These are phyloP conservation scores for Chlamydomonas schloesseri DNA, from an alignment of 139 green algal genomes.

Conservation along the genomic window DNA sequence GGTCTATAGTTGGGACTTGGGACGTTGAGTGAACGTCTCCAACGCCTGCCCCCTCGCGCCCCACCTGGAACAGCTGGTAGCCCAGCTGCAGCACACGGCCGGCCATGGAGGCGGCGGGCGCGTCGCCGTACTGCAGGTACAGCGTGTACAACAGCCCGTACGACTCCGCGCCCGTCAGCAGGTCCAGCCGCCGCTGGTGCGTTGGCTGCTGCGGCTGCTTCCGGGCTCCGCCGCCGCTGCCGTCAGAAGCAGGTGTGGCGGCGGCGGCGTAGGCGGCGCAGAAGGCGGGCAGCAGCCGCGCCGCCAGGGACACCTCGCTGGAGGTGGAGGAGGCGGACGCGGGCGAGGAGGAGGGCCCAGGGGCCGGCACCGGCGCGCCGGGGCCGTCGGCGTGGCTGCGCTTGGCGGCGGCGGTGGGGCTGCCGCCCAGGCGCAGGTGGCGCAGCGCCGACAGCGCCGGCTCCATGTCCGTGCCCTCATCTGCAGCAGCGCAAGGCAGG, in stretches of 20 bases:
- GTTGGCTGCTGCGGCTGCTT: no score
- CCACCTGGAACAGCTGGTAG: constrained; percentile 54
- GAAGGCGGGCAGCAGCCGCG: constrained; percentile 40
- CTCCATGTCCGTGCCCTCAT: constrained; percentile 26
- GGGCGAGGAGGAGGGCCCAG: no score
- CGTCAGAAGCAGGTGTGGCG: no score
- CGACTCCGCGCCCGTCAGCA: constrained; percentile 17
- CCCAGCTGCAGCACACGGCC: constrained; percentile 55
- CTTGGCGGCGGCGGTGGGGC: not conserved
- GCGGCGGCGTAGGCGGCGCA: not conserved
- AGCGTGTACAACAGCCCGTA: constrained; percentile 15
- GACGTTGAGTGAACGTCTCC: no score
- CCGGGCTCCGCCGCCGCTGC: not conserved
- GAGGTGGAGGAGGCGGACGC: not conserved
- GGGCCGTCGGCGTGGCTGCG: not conserved
- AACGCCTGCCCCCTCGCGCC: no score
- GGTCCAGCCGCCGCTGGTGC: not conserved
- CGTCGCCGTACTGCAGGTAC: constrained; percentile 28
- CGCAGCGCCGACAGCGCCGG: constrained; percentile 18
- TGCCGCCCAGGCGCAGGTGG: constrained; percentile 27
- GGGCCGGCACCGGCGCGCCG: not conserved
- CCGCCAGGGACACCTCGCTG: constrained; percentile 36
- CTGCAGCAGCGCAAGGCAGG: no score
- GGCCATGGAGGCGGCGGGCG: not conserved
- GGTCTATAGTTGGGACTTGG: no score